Evolutionary conservation across 805 yeast species (phyloP).

Genomic region (Lachancea kluyveri): DNA sequence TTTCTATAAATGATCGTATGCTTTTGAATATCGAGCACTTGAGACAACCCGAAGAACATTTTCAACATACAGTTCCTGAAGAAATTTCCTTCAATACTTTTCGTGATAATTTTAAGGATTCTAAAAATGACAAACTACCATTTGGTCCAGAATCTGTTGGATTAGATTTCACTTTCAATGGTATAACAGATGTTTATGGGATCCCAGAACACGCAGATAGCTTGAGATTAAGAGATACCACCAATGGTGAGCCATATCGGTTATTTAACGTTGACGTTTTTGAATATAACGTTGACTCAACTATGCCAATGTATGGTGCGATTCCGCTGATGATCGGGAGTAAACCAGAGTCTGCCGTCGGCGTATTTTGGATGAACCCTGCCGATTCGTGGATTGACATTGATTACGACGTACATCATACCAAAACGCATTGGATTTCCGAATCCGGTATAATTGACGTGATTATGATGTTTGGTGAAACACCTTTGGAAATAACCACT

Average conservation of each 20-base stretch:
- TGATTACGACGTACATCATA: slow-evolving; percentile 14
- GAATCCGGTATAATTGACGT: slow-evolving; percentile 83
- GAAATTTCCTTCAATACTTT: slow-evolving; percentile 67
- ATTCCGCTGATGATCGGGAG: slow-evolving; percentile 82
- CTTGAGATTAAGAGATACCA: slow-evolving; percentile 66
- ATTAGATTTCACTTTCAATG: slow-evolving; percentile 61
- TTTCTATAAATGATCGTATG: slow-evolving; percentile 61
- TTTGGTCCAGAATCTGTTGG: slow-evolving; percentile 90
- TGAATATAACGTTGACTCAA: slow-evolving; percentile 80
- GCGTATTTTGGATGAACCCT: slow-evolving; percentile 85
- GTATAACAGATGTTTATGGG: slow-evolving; percentile 71
- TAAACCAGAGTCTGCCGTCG: slow-evolving; percentile 52
- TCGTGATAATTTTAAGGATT: slow-evolving; percentile 64
- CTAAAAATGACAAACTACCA: slow-evolving; percentile 57
- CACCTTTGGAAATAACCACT: slow-evolving; percentile 48
- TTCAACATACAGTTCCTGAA: slow-evolving; percentile 40
- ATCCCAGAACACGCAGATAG: slow-evolving; percentile 94
- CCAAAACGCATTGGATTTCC: slow-evolving; percentile 82
- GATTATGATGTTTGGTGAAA: slow-evolving; percentile 49
- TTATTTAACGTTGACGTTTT: slow-evolving; percentile 91
- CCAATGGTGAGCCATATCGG: slow-evolving; percentile 65
- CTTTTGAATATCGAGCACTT: slow-evolving; percentile 81
- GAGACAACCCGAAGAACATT: slow-evolving; percentile 43
- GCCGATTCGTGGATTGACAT: slow-evolving; percentile 92
- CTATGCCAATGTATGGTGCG: slow-evolving; percentile 90